Conservation (phyloP, 306 rosid species). For the Rosa chinensis region DNA sequence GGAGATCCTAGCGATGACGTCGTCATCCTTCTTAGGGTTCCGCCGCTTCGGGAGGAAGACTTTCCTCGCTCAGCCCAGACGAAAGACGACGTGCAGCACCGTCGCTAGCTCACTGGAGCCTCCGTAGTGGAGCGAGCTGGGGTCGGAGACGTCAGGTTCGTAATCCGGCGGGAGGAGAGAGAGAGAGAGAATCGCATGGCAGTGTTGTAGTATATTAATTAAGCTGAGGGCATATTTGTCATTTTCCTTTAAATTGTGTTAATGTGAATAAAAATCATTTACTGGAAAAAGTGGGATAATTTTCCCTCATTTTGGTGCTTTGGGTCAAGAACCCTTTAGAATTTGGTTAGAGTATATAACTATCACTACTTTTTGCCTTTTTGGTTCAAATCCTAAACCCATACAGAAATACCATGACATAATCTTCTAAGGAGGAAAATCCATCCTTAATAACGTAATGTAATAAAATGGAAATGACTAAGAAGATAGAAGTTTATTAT, state of each 20-base stretch:
- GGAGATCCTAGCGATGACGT: slow-evolving; percentile 49
- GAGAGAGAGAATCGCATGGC: no score
- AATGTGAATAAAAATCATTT: no score
- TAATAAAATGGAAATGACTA: not conserved
- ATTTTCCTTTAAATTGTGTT: no score
- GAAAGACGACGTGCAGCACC: no score
- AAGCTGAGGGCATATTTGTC: no score
- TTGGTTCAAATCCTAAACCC: not conserved
- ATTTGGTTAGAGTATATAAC: not conserved
- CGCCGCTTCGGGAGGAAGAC: slow-evolving; percentile 77
- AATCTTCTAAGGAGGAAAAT: not conserved
- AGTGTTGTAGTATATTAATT: no score
- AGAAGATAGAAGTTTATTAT: not conserved
- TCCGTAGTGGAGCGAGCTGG: no score
- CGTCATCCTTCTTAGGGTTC: slow-evolving; percentile 29
- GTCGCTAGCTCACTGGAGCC: no score
- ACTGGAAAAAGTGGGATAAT: no score
- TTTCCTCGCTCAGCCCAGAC: not conserved
- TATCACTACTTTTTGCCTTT: not conserved
- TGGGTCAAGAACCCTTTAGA: not conserved
- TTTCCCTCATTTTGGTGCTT: no score
- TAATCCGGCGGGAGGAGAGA: no score
- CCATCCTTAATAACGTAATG: not conserved
- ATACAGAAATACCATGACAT: not conserved
- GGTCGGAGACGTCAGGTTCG: no score